Evolutionary conservation across 352 stramenopile genomes (phyloP).

Genomic region (Phytophthora uliginosa): DNA sequence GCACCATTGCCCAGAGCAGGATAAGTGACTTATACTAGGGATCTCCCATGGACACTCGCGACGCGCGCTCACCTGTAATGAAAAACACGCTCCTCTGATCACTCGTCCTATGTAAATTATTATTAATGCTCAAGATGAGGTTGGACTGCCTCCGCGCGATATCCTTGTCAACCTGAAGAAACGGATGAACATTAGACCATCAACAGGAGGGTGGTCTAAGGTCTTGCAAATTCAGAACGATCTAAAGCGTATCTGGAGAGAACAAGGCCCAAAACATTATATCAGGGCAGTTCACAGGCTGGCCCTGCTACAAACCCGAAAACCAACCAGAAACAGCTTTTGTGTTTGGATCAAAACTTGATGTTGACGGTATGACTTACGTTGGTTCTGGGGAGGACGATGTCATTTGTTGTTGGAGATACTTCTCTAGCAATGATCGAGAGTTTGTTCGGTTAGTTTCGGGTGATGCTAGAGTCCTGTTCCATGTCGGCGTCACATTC

Average conservation of each 20-base stretch:
- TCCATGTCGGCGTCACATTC: not conserved
- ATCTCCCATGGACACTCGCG: not conserved
- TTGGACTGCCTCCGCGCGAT: not conserved
- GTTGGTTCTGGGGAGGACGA: not conserved
- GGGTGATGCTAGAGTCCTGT: no score
- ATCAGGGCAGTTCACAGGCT: no score
- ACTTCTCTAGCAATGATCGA: not conserved
- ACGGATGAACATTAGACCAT: not conserved
- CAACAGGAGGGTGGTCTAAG: not conserved
- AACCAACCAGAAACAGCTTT: not conserved
- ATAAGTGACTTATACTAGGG: not conserved
- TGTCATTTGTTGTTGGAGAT: not conserved
- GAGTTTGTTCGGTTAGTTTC: not conserved
- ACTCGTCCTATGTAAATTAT: not conserved
- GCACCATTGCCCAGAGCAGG: not conserved
- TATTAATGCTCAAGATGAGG: not conserved
- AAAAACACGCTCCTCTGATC: not conserved
- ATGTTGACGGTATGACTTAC: not conserved
- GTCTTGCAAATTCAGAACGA: not conserved
- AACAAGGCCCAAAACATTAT: not conserved
- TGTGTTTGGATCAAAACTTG: no score
- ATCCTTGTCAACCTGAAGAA: not conserved
- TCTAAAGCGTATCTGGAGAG: not conserved
- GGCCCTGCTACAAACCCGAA: not conserved
- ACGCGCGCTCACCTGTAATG: not conserved